Base-by-base conservation (phyloP, 352 stramenopile genomes). In the Pythium volutum region DNA sequence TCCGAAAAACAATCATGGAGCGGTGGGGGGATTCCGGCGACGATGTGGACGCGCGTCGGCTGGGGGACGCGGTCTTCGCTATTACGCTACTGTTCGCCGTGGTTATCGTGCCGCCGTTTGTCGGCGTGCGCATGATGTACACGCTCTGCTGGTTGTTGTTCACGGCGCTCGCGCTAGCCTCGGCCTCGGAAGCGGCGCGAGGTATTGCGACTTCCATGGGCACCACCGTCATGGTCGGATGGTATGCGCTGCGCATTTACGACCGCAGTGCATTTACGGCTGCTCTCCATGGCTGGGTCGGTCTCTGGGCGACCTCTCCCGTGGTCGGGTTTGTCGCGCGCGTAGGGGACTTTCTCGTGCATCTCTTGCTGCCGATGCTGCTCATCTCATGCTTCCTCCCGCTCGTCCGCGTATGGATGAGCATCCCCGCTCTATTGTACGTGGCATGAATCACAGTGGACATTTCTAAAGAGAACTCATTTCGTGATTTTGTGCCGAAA, bases 171-270 rank as follows among this genome's bases (percentile, higher is more conserved):
- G 76, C 77, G 47, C 72, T 89, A 58, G 15, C 81, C 51, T 45
- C 84, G 25, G 69, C 71, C 31, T 89, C 81, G 12, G 66, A 86
- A 33, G 77, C 80, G 5, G 78, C 77, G 39, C 73, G 88, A 16
- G 84, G 81, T 55, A 82, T 93, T 29, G 77, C 83, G 29, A 90
- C 84, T 18, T 87, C 84, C 39, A 89, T 89, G 74, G 81, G 84
- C 33, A 84, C 87, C 69, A 91, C 84, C 33, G 84, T 93, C 64
- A 93, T 93, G 84, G 81, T 91, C 50, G 81, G 82, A 14, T 93
- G 84, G 84, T 92, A 91, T 71, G 84, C 80, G 29, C 70, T 93
- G 43, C 82, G 84, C n/a, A 62, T 89, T 15, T 90, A 91, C 59
- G 84, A 93, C 59, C 80, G 84, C 36, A 81, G 76, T 43, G 82